phyloP scores from a whole-genome alignment of 1,284 basidiomycete genomes.

The Hortiboletus rubellus region DNA sequence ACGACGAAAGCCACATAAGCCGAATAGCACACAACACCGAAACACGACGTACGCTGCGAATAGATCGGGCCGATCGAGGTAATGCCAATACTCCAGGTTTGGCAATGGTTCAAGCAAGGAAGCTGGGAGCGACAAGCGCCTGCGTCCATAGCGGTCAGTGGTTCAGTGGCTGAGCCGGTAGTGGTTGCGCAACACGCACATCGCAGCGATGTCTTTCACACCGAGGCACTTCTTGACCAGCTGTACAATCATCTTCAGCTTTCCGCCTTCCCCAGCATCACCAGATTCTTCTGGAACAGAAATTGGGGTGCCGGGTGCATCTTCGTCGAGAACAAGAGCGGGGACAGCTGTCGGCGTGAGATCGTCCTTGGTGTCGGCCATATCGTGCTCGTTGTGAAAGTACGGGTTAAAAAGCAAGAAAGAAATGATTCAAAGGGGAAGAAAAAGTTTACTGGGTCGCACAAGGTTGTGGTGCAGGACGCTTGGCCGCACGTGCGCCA shows the following conservation, averaged over 20 bases:
- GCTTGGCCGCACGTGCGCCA: slow-evolving; percentile 20
- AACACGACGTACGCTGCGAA: slow-evolving; percentile 74
- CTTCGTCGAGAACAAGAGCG: slow-evolving; percentile 43
- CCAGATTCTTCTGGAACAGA: slow-evolving; percentile 70
- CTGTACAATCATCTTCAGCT: slow-evolving; percentile 87
- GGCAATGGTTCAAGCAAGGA: slow-evolving; percentile 89
- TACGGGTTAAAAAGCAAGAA: neutral
- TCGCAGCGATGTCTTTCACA: slow-evolving; percentile 88
- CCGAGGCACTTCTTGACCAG: slow-evolving; percentile 86
- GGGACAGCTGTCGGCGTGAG: slow-evolving; percentile 3
- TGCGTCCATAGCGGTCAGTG: slow-evolving; percentile 33
- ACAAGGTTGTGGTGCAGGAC: slow-evolving; percentile 13
- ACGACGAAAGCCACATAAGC: slow-evolving; percentile 6
- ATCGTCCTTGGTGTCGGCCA: slow-evolving; percentile 21
- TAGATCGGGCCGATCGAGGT: slow-evolving; percentile 90
- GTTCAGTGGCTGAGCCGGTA: slow-evolving; percentile 1
- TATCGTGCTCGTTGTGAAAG: slow-evolving; percentile 5
- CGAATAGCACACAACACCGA: slow-evolving; percentile 3
- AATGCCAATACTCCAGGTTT: slow-evolving; percentile 96
- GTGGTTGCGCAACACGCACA: slow-evolving; percentile 53
- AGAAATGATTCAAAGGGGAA: neutral
- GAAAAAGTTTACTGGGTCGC: neutral
- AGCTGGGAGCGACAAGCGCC: slow-evolving; percentile 87
- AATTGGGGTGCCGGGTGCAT: slow-evolving; percentile 57
- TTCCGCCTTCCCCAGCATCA: slow-evolving; percentile 80